A percentile compares a stretch with the other conserved stretches of the same genome.
These are phyloP conservation scores for Backusella psychrophila DNA, from an alignment of 192 early-diverging fungal genomes.

Conservation along the genomic window DNA sequence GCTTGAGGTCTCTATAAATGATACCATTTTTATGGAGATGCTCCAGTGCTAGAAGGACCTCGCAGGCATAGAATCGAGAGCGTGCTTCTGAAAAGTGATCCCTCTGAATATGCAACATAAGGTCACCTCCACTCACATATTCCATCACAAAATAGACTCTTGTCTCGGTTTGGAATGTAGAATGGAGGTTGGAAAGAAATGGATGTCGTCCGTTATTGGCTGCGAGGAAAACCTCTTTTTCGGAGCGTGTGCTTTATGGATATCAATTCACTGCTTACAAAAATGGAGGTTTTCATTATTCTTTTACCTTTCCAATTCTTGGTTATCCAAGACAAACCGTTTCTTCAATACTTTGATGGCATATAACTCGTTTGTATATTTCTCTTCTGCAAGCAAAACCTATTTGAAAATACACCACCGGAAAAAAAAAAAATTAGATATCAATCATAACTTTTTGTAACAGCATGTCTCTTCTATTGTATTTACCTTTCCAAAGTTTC, in stretches of 20 bases:
- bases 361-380: slow-evolving; percentile 76
- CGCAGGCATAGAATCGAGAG: slow-evolving; percentile 91
- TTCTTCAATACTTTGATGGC: slow-evolving; percentile 99
- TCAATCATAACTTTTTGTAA: too few relatives aligned
- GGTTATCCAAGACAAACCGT: slow-evolving; percentile 96
- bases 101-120: slow-evolving; percentile 98
- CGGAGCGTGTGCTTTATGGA: slow-evolving; percentile 70
- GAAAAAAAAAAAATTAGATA: too few relatives aligned
- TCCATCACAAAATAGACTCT: slow-evolving; percentile 99
- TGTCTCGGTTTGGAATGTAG: slow-evolving; percentile 93
- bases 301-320: slow-evolving; percentile 82
- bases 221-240: slow-evolving; percentile 91
- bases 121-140: slow-evolving; percentile 93
- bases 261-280: neutral
- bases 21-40: slow-evolving; percentile 94
- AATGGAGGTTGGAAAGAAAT: slow-evolving; percentile 94
- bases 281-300: too few relatives aligned
- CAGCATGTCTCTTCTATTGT: too few relatives aligned
- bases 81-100: slow-evolving; percentile 85
- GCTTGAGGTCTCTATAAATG: slow-evolving; percentile 83
- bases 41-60: slow-evolving; percentile 91
- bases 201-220: slow-evolving; percentile 91
- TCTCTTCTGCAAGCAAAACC: slow-evolving; percentile 97
- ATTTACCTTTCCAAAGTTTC: slow-evolving; percentile 94
- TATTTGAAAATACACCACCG: slow-evolving; percentile 2